Base-by-base conservation (phyloP, 148 eudicot species). In the Rhododendron ovatum region DNA sequence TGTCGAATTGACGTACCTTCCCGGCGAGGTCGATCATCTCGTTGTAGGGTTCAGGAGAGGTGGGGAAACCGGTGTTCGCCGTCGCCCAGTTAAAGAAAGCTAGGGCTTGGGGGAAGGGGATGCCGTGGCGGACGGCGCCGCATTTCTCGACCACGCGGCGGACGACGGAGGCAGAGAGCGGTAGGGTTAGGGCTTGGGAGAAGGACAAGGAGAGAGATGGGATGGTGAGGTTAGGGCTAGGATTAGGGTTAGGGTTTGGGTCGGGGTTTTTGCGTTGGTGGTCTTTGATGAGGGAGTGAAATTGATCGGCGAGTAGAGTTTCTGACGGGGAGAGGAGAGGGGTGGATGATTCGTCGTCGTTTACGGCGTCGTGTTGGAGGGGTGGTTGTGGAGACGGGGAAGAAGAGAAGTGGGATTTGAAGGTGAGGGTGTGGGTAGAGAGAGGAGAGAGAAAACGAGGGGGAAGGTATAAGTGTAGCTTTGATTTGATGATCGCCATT, bases 71-170 rank as follows among this genome's bases (percentile, higher is more conserved):
- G 22, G 33, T 43, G 20, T 24, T 85, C 24, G n/a, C 83, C 69
- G 87, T 65, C 12, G 92, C 98, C 98, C 98, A 96, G 37, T 95
- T 92, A 92, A 96, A 96, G 88, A 95, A 96, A 3, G 96, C 93
- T 1, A 96, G 91, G 53, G 97, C 84, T 86, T 95, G 96, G 1
- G 85, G 79, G 43, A 95, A 92, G 18, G 99, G 99, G 18, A 93
- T 91, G 6, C 96, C 98, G 78, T 92, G 95, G 86, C 96, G 98
- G 69, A 91, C 73, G 9, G 67, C 81, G 33, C 92, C 92, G 82
- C 93, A 94, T 80, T 89, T 90, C 47, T 89, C 90, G 73, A 96
- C 85, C 5, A 96, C 94, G 53, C 82, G 85, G 69, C 87, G 28
- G 84, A 95, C 71, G 84, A 92, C 61, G 74, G 85, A 57, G 17